These are phyloP conservation scores for Musa schizocarpa DNA, from an alignment of 176 grass and related monocot genomes.

Conservation along the genomic window DNA sequence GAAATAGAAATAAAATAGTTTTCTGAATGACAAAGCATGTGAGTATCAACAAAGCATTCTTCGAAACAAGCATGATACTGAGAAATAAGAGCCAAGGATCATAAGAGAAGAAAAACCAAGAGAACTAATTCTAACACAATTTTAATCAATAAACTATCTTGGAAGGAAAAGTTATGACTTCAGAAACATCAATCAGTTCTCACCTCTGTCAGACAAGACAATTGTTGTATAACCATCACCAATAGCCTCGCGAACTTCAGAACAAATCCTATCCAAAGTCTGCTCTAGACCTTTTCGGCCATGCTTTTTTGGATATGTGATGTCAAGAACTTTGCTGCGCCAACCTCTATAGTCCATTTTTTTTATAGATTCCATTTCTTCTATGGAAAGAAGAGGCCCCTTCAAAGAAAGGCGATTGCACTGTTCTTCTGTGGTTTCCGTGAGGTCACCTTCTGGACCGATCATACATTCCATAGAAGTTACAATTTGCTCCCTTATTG, in stretches of 20 bases:
- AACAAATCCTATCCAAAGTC: conserved; percentile 78
- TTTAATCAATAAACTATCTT: neutral
- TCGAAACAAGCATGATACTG: neutral
- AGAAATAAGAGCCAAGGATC: neutral
- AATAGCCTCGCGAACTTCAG: conserved; percentile 75
- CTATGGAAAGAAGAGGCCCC: conserved; percentile 66
- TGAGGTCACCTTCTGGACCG: conserved; percentile 90
- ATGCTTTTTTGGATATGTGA: conserved; percentile 72
- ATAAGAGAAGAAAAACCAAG: neutral
- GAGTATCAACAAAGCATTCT: neutral
- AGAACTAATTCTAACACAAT: neutral
- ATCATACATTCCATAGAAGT: conserved; percentile 98
- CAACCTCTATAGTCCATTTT: conserved; percentile 92
- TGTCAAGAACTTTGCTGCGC: conserved; percentile 76
- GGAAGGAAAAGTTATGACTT: neutral
- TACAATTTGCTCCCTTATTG: conserved; percentile 94
- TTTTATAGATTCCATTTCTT: conserved; percentile 96
- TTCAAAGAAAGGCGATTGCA: conserved; percentile 73
- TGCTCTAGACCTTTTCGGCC: conserved; percentile 67
- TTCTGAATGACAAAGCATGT: neutral
- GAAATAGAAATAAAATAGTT: neutral
- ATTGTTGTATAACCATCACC: conserved; percentile 66
- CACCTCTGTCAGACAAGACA: conserved; percentile 97
- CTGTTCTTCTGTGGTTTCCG: conserved; percentile 81
- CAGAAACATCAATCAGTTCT: conserved; percentile 6